phyloP scores from a whole-genome alignment of 768 basidiomycete genomes.

The Mycena crocata region DNA sequence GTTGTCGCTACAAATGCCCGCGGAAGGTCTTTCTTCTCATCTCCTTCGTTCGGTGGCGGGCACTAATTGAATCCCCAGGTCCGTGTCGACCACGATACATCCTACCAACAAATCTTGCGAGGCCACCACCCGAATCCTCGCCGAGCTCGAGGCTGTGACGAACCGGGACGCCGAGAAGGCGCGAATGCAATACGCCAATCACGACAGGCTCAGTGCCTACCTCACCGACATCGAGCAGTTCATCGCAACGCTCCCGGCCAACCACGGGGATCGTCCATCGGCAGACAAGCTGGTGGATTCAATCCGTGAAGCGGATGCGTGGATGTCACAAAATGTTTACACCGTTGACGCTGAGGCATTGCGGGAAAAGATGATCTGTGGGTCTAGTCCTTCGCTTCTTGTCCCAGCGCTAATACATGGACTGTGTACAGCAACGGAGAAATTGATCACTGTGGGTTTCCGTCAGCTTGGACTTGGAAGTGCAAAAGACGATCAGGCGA shows the following conservation, averaged over 20 bases:
- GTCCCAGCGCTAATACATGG: no score
- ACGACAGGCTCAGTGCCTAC: not conserved
- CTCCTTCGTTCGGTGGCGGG: not conserved
- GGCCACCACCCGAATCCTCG: not conserved
- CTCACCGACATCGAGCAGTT: not conserved
- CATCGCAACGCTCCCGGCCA: not conserved
- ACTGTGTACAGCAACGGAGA: no score
- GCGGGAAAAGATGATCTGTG: not conserved
- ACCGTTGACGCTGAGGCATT: not conserved
- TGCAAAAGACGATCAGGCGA: no score
- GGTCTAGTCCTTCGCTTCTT: no score
- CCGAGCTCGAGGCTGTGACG: not conserved
- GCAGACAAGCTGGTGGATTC: not conserved
- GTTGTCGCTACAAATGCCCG: not conserved
- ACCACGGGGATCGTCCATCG: not conserved
- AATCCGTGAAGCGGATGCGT: not conserved
- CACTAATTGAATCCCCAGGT: not conserved
- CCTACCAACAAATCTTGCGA: not conserved
- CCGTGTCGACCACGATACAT: not conserved
- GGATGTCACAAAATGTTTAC: not conserved
- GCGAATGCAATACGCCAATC: not conserved
- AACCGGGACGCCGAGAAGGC: not conserved
- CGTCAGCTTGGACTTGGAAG: no score
- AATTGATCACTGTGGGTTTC: no score
- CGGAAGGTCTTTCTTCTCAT: not conserved